Percentiles rank a stretch among this genome's conserved stretches.
phyloP scores from a whole-genome alignment of 495 filamentous ascomycete genomes.

The Melanomma pulvis-pyrius region DNA sequence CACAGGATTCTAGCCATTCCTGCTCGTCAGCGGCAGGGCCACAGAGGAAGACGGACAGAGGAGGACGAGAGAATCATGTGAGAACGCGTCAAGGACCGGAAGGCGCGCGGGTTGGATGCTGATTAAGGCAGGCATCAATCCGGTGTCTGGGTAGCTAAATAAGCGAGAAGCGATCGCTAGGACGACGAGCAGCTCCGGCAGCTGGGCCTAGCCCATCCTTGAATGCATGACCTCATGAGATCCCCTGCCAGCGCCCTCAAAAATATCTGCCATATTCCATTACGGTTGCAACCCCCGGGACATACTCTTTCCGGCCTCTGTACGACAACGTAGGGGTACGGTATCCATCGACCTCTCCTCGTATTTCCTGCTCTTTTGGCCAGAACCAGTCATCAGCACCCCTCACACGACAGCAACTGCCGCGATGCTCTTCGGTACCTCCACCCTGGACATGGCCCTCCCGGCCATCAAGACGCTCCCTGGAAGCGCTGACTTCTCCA shows the following conservation, averaged over 20 bases:
- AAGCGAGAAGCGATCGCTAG: neutral
- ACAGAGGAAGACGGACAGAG: neutral
- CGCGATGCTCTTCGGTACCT: slow-evolving; percentile 35
- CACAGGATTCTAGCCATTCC: slow-evolving; percentile 67
- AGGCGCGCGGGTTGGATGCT: slow-evolving; percentile 11
- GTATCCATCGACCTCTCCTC: too few species aligned
- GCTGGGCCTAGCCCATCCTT: neutral
- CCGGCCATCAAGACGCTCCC: slow-evolving; percentile 67
- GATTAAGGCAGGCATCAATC: neutral
- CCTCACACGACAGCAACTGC: neutral
- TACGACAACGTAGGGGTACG: too few species aligned
- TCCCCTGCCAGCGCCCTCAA: neutral
- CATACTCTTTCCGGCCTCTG: too few species aligned
- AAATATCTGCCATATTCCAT: neutral
- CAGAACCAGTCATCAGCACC: neutral
- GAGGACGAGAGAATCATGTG: slow-evolving; percentile 18
- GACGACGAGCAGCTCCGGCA: neutral
- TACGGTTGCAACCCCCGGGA: neutral
- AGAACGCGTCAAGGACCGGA: slow-evolving; percentile 24
- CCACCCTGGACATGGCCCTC: slow-evolving; percentile 47
- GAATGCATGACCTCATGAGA: neutral
- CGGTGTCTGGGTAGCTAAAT: neutral
- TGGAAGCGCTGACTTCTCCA: slow-evolving; percentile 72
- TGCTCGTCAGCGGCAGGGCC: neutral
- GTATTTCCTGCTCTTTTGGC: too few species aligned